A percentile compares a stretch with the other conserved stretches of the same genome.
phyloP scores from a whole-genome alignment of 2,329 filamentous ascomycete genomes.

The Phoma herbarum region DNA sequence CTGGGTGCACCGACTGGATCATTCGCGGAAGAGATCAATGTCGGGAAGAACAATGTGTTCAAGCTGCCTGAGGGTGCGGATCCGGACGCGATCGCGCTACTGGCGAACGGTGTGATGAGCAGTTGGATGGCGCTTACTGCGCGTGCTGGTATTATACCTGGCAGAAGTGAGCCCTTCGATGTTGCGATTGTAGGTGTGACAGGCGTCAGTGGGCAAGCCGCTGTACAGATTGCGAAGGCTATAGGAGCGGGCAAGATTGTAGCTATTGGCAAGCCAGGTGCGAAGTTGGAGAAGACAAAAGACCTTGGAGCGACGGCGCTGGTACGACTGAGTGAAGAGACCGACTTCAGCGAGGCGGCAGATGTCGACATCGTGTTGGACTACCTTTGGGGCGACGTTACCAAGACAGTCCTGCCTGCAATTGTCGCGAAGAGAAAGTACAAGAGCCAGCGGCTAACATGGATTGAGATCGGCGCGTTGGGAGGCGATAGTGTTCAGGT shows the following conservation, averaged over 20 bases:
- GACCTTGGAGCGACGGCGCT: conserved; percentile 57
- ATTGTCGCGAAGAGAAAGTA: conserved; percentile 26
- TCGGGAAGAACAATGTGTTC: conserved; percentile 52
- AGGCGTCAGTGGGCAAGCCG: conserved; percentile 61
- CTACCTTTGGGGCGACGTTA: conserved; percentile 61
- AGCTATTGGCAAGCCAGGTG: conserved; percentile 61
- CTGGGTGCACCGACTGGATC: conserved; percentile 54
- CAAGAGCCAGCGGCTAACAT: conserved; percentile 26
- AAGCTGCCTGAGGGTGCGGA: conserved; percentile 59
- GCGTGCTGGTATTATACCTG: conserved; percentile 52
- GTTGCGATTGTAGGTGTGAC: conserved; percentile 64
- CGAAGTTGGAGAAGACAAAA: conserved; percentile 49
- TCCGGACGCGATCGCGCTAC: conserved; percentile 60
- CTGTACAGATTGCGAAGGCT: conserved; percentile 58
- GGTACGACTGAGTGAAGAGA: conserved; percentile 60
- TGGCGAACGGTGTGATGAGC: conserved; percentile 64
- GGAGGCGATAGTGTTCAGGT: conserved; percentile 12
- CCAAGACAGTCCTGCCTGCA: conserved; percentile 16
- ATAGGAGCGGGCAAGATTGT: conserved; percentile 62
- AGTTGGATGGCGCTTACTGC: conserved; percentile 66
- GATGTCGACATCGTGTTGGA: conserved; percentile 65
- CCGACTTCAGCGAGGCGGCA: conserved; percentile 58
- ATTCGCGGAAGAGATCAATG: conserved; percentile 60
- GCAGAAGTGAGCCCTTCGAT: conserved; percentile 52
- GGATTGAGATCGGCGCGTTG: conserved; percentile 30